Conservation (phyloP, 495 filamentous ascomycete genomes). For the Podospora pseudopauciseta region DNA sequence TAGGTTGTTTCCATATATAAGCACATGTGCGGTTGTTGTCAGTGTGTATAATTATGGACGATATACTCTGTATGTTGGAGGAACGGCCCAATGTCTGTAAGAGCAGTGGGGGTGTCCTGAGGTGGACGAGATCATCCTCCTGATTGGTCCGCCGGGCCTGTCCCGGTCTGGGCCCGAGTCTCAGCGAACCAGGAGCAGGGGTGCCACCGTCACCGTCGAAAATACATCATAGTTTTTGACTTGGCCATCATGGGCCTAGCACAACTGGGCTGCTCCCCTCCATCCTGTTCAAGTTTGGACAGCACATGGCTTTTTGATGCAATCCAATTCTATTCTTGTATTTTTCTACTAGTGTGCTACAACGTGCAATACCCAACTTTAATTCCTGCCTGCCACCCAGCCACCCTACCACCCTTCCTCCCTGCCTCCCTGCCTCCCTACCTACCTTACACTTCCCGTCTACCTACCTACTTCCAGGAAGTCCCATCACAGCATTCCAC, state of each 20-base stretch:
- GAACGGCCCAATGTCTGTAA: no score
- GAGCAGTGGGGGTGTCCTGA: no score
- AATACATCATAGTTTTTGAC: conserved; percentile 26
- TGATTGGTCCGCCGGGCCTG: conserved; percentile 4
- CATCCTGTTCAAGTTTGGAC: not conserved
- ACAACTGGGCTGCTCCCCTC: not conserved
- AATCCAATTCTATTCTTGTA: conserved; percentile 4
- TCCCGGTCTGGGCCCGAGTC: not conserved
- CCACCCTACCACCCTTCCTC: not conserved
- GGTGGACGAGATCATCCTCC: not conserved
- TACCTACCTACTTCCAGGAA: not conserved
- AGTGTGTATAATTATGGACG: no score
- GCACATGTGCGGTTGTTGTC: no score
- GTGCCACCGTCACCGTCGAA: conserved; percentile 17
- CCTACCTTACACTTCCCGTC: not conserved
- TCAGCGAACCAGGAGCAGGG: conserved; percentile 11
- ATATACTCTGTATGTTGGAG: no score
- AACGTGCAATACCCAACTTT: not conserved
- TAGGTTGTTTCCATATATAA: no score
- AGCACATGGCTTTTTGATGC: not conserved
- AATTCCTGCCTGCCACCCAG: not conserved
- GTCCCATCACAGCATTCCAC: not conserved
- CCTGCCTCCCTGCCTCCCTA: not conserved
- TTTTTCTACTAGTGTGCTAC: no score
- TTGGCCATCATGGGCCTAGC: not conserved